Evolutionary conservation across 306 rosid genomes (phyloP).

Genomic region (Quercus agrifolia): DNA sequence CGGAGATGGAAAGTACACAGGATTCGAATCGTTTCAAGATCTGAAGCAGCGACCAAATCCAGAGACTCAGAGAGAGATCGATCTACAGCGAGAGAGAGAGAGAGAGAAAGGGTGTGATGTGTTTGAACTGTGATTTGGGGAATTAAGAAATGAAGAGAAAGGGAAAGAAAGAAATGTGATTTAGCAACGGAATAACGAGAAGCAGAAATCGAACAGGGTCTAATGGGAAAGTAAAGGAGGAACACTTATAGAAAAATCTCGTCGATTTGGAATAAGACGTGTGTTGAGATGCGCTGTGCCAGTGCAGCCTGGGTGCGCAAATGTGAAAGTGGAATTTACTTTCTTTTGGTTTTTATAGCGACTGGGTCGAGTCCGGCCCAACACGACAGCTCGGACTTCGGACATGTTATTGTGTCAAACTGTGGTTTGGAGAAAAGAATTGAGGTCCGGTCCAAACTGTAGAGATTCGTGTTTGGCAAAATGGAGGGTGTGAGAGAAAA

Average conservation of each 20-base stretch:
- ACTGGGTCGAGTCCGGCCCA: constrained; percentile 9
- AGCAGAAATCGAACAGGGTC: constrained; percentile 19
- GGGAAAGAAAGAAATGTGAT: constrained; percentile 23
- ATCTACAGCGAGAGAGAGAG: constrained; percentile 27
- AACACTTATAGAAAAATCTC: neutral
- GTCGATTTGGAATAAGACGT: neutral
- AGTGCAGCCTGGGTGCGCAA: neutral
- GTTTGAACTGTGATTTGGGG: constrained; percentile 11
- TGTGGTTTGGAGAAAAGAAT: too few relatives aligned
- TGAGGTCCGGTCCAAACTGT: too few relatives aligned
- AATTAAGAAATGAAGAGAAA: constrained; percentile 33
- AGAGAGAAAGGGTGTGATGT: constrained; percentile 9
- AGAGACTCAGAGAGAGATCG: constrained; percentile 40
- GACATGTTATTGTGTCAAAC: too few relatives aligned
- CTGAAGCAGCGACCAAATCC: constrained; percentile 46
- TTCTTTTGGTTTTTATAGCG: neutral
- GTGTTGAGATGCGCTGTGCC: constrained; percentile 8
- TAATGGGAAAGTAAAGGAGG: neutral
- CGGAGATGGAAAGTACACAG: constrained; percentile 19
- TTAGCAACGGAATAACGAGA: constrained; percentile 21
- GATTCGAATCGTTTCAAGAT: constrained; percentile 63
- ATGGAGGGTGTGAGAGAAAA: too few relatives aligned
- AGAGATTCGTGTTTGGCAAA: too few relatives aligned
- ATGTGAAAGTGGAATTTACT: neutral
- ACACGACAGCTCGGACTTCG: too few relatives aligned